These are phyloP conservation scores for Phialophora tarda DNA, from an alignment of 2,329 filamentous ascomycete species.

Conservation along the genomic window DNA sequence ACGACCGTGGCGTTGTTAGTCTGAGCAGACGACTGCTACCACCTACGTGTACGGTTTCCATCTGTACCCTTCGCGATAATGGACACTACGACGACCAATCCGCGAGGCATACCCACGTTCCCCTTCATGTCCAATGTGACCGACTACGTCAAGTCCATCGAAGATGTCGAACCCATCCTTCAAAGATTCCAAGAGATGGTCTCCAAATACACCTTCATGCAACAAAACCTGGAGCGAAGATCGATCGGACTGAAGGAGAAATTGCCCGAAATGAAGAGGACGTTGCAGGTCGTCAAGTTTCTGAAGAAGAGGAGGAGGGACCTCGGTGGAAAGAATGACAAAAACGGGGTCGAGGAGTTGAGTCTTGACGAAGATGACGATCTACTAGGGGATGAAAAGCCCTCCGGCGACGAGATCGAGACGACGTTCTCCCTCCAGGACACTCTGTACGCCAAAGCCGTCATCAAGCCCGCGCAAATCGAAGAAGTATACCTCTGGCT, in stretches of 20 bases:
- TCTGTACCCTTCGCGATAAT: neutral
- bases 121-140: constrained; percentile 55
- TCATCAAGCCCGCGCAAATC: constrained; percentile 71
- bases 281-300: constrained; percentile 87
- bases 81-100: constrained; percentile 44
- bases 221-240: constrained; percentile 85
- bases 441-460: constrained; percentile 88
- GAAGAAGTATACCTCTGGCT: constrained; percentile 96
- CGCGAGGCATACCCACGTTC: constrained; percentile 54
- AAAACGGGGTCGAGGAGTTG: constrained; percentile 2
- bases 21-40: neutral
- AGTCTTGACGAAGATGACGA: constrained; percentile 23
- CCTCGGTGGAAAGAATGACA: constrained; percentile 35
- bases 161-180: constrained; percentile 54
- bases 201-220: constrained; percentile 99
- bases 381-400: neutral
- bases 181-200: constrained; percentile 55
- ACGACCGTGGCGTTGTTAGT: neutral
- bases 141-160: constrained; percentile 54
- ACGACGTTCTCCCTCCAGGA: constrained; percentile 97
- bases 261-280: constrained; percentile 96
- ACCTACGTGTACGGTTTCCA: neutral
- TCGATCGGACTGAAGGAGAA: constrained; percentile 85
- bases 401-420: constrained; percentile 59
- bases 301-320: constrained; percentile 77